phyloP scores from a whole-genome alignment of 495 filamentous ascomycete species.

The Arthonia radiata region DNA sequence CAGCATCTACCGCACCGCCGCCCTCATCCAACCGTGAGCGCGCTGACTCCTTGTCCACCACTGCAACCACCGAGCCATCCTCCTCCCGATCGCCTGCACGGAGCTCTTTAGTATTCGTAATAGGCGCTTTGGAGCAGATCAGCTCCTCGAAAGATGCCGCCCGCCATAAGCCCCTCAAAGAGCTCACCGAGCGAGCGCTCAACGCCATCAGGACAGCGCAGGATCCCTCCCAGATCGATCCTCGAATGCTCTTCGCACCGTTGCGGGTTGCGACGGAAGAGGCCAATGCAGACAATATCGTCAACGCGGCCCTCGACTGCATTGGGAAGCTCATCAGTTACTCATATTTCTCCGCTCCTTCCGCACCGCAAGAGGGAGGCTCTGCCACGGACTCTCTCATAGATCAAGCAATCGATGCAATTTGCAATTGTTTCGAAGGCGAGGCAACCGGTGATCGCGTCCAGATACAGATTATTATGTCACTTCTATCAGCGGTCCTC shows the following conservation, averaged over 20 bases:
- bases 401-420: conserved; percentile 93
- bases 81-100: conserved; percentile 29
- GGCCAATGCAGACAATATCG: conserved; percentile 53
- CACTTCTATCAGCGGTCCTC: conserved; percentile 75
- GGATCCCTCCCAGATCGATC: conserved; percentile 41
- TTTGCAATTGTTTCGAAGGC: conserved; percentile 96
- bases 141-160: conserved; percentile 67
- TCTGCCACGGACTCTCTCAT: conserved; percentile 28
- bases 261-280: conserved; percentile 73
- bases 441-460: conserved; percentile 76
- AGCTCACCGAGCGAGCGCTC: conserved; percentile 57
- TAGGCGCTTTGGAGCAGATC: conserved; percentile 76
- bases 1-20: neutral
- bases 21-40: conserved; percentile 10
- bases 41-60: conserved; percentile 35
- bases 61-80: conserved; percentile 25
- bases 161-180: conserved; percentile 53
- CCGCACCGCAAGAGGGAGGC: conserved; percentile 13
- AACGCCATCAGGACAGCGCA: conserved; percentile 55
- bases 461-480: conserved; percentile 95
- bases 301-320: conserved; percentile 81
- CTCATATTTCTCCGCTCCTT: conserved; percentile 76
- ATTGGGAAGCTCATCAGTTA: conserved; percentile 98
- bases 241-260: conserved; percentile 76
- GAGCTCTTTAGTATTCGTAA: conserved; percentile 85